Conservation (phyloP, 2,329 filamentous ascomycete species). For the Ophiosphaerella korrae region DNA sequence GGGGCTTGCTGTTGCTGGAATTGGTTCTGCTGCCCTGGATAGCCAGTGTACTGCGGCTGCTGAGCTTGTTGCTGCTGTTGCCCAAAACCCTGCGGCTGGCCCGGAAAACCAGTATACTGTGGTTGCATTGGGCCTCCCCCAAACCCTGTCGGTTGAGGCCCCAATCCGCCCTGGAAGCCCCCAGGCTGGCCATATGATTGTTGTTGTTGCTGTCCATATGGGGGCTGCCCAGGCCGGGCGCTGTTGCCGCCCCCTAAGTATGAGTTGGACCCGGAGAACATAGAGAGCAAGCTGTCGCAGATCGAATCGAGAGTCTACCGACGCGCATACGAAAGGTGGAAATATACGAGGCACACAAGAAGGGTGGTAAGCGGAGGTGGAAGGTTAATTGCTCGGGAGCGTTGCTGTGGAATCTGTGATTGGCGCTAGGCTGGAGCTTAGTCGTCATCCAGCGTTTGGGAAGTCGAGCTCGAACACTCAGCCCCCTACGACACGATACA, state of each 20-base stretch:
- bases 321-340: slow-evolving; percentile 27
- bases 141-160: slow-evolving; percentile 59
- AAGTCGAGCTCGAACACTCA: slow-evolving; percentile 13
- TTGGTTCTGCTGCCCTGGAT: slow-evolving; percentile 50
- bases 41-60: slow-evolving; percentile 55
- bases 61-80: slow-evolving; percentile 55
- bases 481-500: slow-evolving; percentile 21
- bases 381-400: slow-evolving; percentile 28
- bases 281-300: slow-evolving; percentile 51
- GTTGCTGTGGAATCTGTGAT: slow-evolving; percentile 23
- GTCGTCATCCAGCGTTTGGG: slow-evolving; percentile 36
- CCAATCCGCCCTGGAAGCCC: slow-evolving; percentile 53
- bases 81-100: slow-evolving; percentile 53
- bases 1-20: slow-evolving; percentile 62
- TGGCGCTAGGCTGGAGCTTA: slow-evolving; percentile 32
- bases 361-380: slow-evolving; percentile 26
- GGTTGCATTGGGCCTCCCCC: slow-evolving; percentile 55
- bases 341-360: slow-evolving; percentile 18
- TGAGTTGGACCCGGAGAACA: slow-evolving; percentile 90
- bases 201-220: slow-evolving; percentile 53
- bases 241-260: slow-evolving; percentile 80
- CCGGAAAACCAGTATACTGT: slow-evolving; percentile 56
- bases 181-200: slow-evolving; percentile 61
- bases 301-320: slow-evolving; percentile 18
- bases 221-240: slow-evolving; percentile 67